These are phyloP conservation scores for Heterobasidion occidentale DNA, from an alignment of 1,284 basidiomycete species.

Conservation along the genomic window DNA sequence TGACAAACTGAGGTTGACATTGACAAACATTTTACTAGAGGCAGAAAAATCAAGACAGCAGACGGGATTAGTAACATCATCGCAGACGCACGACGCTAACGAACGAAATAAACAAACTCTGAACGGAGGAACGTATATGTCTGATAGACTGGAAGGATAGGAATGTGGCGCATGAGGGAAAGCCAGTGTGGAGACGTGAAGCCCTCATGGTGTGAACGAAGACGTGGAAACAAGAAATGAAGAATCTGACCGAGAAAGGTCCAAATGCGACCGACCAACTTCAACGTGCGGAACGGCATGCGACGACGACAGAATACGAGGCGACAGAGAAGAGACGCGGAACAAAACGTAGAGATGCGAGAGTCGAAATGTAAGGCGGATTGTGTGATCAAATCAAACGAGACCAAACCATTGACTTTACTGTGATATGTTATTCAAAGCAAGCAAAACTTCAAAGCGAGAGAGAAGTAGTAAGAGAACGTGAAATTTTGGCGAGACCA, in stretches of 20 bases:
- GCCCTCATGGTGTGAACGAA: too few species aligned
- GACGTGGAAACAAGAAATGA: not conserved
- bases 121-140: not conserved
- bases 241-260: not conserved
- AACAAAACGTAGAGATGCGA: not conserved
- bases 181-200: not conserved
- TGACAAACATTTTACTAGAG: not conserved
- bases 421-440: constrained; percentile 4
- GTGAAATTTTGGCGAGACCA: constrained; percentile 7
- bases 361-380: not conserved
- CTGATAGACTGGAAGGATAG: not conserved
- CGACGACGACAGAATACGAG: not conserved
- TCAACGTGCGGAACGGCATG: not conserved
- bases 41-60: not conserved
- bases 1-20: constrained; percentile 4
- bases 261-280: not conserved
- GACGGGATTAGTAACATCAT: not conserved
- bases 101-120: not conserved
- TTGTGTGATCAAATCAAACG: not conserved
- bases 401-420: not conserved
- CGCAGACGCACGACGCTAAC: not conserved
- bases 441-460: constrained; percentile 13
- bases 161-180: not conserved
- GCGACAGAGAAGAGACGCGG: not conserved
- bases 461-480: constrained; percentile 5